Evolutionary conservation across 306 rosid species (phyloP), one percentile per base, ranked within the genome.

Genomic region (Geum urbanum): DNA sequence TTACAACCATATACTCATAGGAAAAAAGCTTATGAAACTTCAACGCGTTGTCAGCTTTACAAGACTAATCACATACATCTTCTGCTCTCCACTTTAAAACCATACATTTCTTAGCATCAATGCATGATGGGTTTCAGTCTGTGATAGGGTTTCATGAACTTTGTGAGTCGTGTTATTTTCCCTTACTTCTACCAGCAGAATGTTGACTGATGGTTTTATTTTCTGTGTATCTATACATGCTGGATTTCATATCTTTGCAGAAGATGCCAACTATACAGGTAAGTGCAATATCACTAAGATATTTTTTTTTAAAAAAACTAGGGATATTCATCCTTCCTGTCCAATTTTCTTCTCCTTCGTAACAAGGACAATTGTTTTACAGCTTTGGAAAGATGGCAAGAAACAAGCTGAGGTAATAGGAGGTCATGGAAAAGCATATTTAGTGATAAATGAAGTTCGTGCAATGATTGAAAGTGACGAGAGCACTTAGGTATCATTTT

Each of bases 211-310:
- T 32, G 10, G 2, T 57, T 9, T 4, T 35, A 32, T 19, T 18
- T 69, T 63, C 48, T 73, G 67, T 83, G 90, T 78, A 58, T 67
- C 46, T 75, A 6, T 43, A 52, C 71, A 72, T 22, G 32, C 71
- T 37, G 80, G 79, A 24, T 40, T 67, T 69, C 62, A 68, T 56
- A 76, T 78, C 70, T 67, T 7, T 74, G 81, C 86, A 92, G 96
- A 92, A 85, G 80, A 92, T 92, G 98, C 98, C 98, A 68, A 85
- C 91, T n/a, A 81, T 92, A 80, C 96, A 92, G 91, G 96, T 89
- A 86, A 82, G 73, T 66, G 48, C 56, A 64, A n/a, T 44, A 35
- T 43, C 63, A 20, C 57, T 75, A 60, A n/a, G 54, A 66, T 63
- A 58, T 74, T 54, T 27, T 59, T 52, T 43, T n/a, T n/a, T n/a